Evolutionary conservation across 371 early-diverging fungal genomes (phyloP), one percentile per base, ranked within the genome.

Genomic region (Globomyces sp.): DNA sequence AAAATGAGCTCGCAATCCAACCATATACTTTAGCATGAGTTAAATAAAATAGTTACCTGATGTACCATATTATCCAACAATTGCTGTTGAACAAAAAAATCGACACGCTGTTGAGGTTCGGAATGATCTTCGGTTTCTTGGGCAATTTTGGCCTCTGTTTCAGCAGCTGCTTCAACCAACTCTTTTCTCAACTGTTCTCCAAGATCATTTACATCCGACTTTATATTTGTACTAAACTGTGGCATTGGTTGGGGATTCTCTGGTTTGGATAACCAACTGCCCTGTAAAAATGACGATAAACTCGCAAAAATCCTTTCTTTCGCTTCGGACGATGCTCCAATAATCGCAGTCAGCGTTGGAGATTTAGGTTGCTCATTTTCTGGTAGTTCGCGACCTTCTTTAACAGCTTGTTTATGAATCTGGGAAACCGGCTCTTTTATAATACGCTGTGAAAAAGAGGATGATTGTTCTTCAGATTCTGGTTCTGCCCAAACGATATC

Each of bases 1-100:
- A 52, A 80, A 80, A 65, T 80, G 80, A 10, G 80, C 77, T 50
- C 63, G 63, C 60, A 80, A 59, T 3, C 77, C 77, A 34, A 73
- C 58, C 37, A 80, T 53, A 60, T 80, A 80, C 70, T 79, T 66
- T 1, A 48, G 41, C 34, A 24, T 24, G 24, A 24, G 24, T 24
- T 24, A 24, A n/a, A 45, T 37, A 60, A 49, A 11, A n/a, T 37
- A 43, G 37, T 10, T 42, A 45, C 63, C 46, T 68, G 68, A 60
- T 80, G 80, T 11, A 71, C 50, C 42, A 71, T 66, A 42, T 66
- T 75, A 61, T 77, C 77, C 45, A 77, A 71, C 24, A 75, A 62
- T 4, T 57, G 65, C 44, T 75, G 74, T 40, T 71, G 71, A 2
- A 80, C 71, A 51, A 75, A 80, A 64, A 66, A 77, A 60, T 80